Conservation (phyloP, 108 stramenopile species). For the Fragilariopsis cylindrus region DNA sequence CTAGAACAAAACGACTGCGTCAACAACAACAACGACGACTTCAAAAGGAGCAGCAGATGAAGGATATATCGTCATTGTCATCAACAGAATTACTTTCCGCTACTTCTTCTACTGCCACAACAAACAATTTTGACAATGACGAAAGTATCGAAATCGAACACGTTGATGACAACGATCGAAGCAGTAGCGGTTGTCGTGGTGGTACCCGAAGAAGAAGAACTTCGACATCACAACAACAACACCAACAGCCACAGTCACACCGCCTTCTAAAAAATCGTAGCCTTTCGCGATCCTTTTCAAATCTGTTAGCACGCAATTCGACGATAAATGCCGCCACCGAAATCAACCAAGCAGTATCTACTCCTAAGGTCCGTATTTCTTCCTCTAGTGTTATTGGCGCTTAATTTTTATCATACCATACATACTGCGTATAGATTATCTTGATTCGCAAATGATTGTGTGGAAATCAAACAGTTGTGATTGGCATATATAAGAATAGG, state of each 20-base stretch:
- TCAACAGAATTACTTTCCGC: neutral
- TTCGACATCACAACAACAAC: neutral
- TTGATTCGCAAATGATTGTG: too few relatives aligned
- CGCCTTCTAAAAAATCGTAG: neutral
- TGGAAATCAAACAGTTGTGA: too few relatives aligned
- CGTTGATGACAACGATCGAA: slow-evolving; percentile 7
- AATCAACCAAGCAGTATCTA: neutral
- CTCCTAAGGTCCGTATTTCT: neutral
- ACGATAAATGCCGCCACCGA: neutral
- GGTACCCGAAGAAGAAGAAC: neutral
- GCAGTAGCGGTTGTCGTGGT: neutral
- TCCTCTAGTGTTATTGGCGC: neutral
- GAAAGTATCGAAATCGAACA: slow-evolving; percentile 18
- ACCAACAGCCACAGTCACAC: neutral
- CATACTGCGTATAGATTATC: too few relatives aligned
- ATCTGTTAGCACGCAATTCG: neutral
- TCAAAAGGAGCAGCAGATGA: slow-evolving; percentile 5
- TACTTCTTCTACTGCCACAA: neutral
- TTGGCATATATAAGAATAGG: too few relatives aligned
- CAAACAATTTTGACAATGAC: neutral
- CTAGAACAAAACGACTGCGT: slow-evolving; percentile 40
- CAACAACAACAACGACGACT: slow-evolving; percentile 15
- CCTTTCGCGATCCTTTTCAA: neutral
- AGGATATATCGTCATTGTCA: neutral
- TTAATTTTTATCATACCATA: neutral